These are phyloP conservation scores for Miamiensis avidus DNA, from an alignment of 169 alveolate genomes.

Conservation along the genomic window DNA sequence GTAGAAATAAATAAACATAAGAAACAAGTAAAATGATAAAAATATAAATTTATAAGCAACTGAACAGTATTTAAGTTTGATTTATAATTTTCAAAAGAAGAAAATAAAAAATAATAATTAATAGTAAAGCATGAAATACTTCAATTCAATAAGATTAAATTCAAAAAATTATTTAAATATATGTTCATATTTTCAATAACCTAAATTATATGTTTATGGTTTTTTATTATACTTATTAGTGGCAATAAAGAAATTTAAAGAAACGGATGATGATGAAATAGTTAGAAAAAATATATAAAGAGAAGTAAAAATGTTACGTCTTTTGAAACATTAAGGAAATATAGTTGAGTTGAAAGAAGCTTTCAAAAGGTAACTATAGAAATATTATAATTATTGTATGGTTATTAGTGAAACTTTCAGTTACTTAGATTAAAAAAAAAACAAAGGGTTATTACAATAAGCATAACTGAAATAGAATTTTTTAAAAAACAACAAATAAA, in stretches of 20 bases:
- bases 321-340: constrained; percentile 73
- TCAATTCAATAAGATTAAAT: too few species aligned
- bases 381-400: constrained; percentile 1
- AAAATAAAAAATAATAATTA: too few species aligned
- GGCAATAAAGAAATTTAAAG: constrained; percentile 84
- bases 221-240: constrained; percentile 29
- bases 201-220: too few species aligned
- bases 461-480: not conserved
- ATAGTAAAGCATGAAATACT: too few species aligned
- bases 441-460: not conserved
- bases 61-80: too few species aligned
- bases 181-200: too few species aligned
- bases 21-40: constrained; percentile 43
- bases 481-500: not conserved
- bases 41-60: not conserved
- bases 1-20: constrained; percentile 76
- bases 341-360: constrained; percentile 87
- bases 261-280: constrained; percentile 82
- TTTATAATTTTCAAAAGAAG: too few species aligned
- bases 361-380: constrained; percentile 59
- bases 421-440: not conserved
- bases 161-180: too few species aligned
- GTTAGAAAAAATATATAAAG: constrained; percentile 84
- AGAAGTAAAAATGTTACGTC: constrained; percentile 83
- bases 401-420: too few species aligned